These are phyloP conservation scores for Pulveroboletus sp. DNA, from an alignment of 768 basidiomycete species.

Conservation along the genomic window DNA sequence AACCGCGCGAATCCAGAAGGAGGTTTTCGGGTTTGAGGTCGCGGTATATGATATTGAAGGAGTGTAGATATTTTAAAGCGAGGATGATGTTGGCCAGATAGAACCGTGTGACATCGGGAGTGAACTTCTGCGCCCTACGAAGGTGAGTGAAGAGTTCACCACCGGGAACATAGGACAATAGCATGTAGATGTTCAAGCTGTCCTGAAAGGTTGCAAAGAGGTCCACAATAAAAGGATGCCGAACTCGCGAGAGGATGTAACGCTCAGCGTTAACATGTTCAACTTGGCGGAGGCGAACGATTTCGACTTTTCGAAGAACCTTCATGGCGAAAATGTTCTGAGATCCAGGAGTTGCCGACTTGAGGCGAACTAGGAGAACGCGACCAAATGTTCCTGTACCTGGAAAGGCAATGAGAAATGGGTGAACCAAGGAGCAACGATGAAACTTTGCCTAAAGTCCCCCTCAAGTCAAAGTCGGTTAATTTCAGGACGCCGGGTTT, in stretches of 20 bases:
- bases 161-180: constrained; percentile 93
- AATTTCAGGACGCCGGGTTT: constrained; percentile 53
- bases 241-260: constrained; percentile 84
- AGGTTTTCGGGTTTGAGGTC: constrained; percentile 99
- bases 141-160: constrained; percentile 97
- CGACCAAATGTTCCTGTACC: constrained; percentile 97
- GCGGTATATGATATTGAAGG: constrained; percentile 96
- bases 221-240: constrained; percentile 95
- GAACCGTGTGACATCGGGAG: constrained; percentile 95
- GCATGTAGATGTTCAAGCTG: constrained; percentile 95
- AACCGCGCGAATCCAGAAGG: constrained; percentile 89
- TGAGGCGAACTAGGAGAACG: constrained; percentile 83
- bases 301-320: constrained; percentile 79
- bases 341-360: constrained; percentile 41
- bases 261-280: constrained; percentile 98
- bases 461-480: constrained; percentile 77
- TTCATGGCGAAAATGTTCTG: constrained; percentile 78
- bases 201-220: constrained; percentile 96
- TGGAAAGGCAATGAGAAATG: constrained; percentile 25
- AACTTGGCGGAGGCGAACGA: constrained; percentile 88
- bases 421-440: not conserved
- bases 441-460: constrained; percentile 57
- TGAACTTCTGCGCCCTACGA: constrained; percentile 90
- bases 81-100: constrained; percentile 95
- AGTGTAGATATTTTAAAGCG: constrained; percentile 91